phyloP scores from a whole-genome alignment of 768 basidiomycete species.

The Hygrocybe punicea region DNA sequence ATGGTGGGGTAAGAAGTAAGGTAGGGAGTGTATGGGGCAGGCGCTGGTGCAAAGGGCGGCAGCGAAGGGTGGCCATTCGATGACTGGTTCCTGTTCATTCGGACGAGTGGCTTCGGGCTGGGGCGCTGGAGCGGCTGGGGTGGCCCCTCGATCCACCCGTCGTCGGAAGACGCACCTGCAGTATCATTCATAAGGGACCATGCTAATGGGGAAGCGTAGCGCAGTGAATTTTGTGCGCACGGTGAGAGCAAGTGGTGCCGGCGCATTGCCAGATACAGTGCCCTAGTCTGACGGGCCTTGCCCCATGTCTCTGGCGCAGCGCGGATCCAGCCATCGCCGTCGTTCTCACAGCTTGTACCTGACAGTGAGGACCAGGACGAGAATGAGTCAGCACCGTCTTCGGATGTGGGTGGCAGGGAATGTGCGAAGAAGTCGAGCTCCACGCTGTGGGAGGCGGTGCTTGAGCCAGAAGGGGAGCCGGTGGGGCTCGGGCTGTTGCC shows the following conservation, averaged over 20 bases:
- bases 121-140: background rate
- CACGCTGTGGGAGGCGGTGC: conserved; percentile 26
- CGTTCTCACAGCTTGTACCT: conserved; percentile 29
- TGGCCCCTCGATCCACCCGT: conserved; percentile 9
- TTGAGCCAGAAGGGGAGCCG: conserved; percentile 24
- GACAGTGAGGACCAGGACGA: conserved; percentile 25
- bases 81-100: background rate
- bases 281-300: conserved; percentile 42
- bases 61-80: background rate
- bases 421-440: conserved; percentile 29
- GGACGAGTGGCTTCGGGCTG: background rate
- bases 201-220: background rate
- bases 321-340: conserved; percentile 47
- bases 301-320: conserved; percentile 25
- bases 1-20: background rate
- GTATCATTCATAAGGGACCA: background rate
- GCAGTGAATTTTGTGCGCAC: background rate
- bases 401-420: conserved; percentile 37
- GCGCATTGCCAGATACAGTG: conserved; percentile 42
- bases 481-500: conserved; percentile 31
- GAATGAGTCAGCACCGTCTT: conserved; percentile 36
- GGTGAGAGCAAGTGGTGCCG: conserved; percentile 23
- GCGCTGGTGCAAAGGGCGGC: background rate
- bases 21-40: background rate
- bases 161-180: no score